These are phyloP conservation scores for Flueggea neowawraea DNA, from an alignment of 441 rosid genomes.

Conservation along the genomic window DNA sequence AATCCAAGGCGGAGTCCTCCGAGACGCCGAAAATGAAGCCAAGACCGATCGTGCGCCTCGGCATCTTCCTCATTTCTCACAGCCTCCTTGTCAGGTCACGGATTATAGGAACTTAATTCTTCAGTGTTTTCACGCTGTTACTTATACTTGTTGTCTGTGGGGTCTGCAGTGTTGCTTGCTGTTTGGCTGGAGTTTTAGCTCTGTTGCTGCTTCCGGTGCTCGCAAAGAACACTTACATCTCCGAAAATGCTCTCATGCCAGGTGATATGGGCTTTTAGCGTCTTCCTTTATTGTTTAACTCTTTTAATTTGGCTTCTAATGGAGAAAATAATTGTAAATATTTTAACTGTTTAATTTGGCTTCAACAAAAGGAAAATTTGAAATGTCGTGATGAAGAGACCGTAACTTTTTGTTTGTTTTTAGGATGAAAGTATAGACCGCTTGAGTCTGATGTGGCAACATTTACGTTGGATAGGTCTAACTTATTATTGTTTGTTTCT, in stretches of 20 bases:
- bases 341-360: background rate
- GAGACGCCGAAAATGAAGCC: conserved; percentile 43
- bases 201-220: conserved; percentile 74
- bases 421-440: too few species aligned
- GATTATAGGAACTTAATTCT: background rate
- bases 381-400: too few species aligned
- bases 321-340: background rate
- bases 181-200: conserved; percentile 67
- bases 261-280: conserved; percentile 32
- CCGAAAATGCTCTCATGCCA: conserved; percentile 98
- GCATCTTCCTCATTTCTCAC: conserved; percentile 75
- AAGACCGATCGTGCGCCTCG: conserved; percentile 73
- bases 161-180: conserved; percentile 60
- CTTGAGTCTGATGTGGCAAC: background rate
- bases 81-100: conserved; percentile 60
- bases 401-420: too few species aligned
- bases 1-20: conserved; percentile 17
- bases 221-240: conserved; percentile 91
- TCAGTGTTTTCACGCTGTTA: background rate
- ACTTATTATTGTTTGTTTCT: background rate
- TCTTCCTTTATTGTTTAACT: background rate
- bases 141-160: background rate
- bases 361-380: too few species aligned
- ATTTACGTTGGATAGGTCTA: background rate
- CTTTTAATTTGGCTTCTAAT: background rate